Percentiles rank a stretch among this genome's conserved stretches.
Conservation (phyloP, 108 stramenopile species). For the Skeletonema costatum region DNA sequence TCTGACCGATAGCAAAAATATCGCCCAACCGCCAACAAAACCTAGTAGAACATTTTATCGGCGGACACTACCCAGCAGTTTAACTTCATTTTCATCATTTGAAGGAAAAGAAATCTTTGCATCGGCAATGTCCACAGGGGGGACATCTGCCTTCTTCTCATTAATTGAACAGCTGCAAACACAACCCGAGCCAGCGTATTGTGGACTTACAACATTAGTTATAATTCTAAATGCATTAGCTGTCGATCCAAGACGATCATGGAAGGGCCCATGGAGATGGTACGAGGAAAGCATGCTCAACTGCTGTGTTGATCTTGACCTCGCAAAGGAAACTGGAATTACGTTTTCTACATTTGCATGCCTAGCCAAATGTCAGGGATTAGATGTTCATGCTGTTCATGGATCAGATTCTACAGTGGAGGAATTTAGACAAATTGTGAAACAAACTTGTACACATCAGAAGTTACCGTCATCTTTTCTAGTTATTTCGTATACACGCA, state of each 20-base stretch:
- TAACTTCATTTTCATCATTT: conserved; percentile 65
- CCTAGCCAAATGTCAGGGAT: conserved; percentile 83
- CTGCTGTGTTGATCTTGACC: conserved; percentile 81
- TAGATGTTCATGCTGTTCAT: conserved; percentile 54
- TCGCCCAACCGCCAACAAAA: not conserved
- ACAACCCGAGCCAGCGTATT: conserved; percentile 94
- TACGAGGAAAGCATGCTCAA: conserved; percentile 92
- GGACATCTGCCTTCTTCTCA: conserved; percentile 57
- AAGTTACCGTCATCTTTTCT: conserved; percentile 52
- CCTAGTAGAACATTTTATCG: conserved; percentile 56
- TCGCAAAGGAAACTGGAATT: conserved; percentile 72
- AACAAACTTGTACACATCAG: conserved; percentile 48
- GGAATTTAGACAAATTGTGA: conserved; percentile 73
- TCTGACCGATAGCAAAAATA: not conserved
- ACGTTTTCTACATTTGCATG: conserved; percentile 76
- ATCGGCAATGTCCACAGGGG: conserved; percentile 39
- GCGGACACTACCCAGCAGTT: conserved; percentile 57
- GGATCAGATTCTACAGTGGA: conserved; percentile 55
- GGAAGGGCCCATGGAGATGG: conserved; percentile 98
- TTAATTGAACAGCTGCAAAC: conserved; percentile 82
- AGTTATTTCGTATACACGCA: conserved; percentile 67
- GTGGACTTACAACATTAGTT: conserved; percentile 90
- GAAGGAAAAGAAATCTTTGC: conserved; percentile 60
- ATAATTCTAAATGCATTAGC: conserved; percentile 94
- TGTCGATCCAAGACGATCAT: conserved; percentile 87